Base-by-base conservation (phyloP, 257 asterid species). In the Solanum chaucha region DNA sequence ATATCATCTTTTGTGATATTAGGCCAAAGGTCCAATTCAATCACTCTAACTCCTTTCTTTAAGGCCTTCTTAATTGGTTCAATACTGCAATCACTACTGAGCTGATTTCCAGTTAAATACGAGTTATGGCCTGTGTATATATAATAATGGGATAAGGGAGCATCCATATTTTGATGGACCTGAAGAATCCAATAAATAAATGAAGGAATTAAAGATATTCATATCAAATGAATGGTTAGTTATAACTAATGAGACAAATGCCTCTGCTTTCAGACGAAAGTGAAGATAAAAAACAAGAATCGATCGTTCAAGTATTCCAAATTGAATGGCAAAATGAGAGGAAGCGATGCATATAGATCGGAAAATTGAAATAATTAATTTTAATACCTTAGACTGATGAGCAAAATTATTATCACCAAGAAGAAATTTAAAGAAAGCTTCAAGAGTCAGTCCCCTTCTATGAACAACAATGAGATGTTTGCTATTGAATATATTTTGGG, bases 1-100 rank as follows among this genome's bases (percentile, higher is more conserved):
- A 86, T 72, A 34, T 73, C 87, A n/a, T 72, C 58, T 74, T 58
- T 83, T 34, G 51, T 70, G 48, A 70, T 59, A 85, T 88, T 46
- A 8, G 90, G 87, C 88, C 88, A 86, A 28, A 88, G 90, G 70
- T 88, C 90, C 86, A 88, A 73, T 74, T 88, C 88, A 40, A 86
- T 86, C 32, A 88, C 90, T 82, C 88, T 70, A 2, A 86, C 90
- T 55, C 90, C 90, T 28, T 86, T 82, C 86, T 82, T 86, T 24
- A 88, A 36, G 35, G 90, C 88, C 87, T 88, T 82, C 19, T 86
- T 73, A 1, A 88, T 86, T 7, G 90, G 90, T 15, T 64, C 32
- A 48, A 19, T 68, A 64, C 90, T 88, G 87, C 85, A 55, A 46
- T 86, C 73, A 44, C 90, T 59, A 58, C 87, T 48, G 38, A 88